phyloP scores from a whole-genome alignment of 768 basidiomycete species.

The Lactarius hatsudake region DNA sequence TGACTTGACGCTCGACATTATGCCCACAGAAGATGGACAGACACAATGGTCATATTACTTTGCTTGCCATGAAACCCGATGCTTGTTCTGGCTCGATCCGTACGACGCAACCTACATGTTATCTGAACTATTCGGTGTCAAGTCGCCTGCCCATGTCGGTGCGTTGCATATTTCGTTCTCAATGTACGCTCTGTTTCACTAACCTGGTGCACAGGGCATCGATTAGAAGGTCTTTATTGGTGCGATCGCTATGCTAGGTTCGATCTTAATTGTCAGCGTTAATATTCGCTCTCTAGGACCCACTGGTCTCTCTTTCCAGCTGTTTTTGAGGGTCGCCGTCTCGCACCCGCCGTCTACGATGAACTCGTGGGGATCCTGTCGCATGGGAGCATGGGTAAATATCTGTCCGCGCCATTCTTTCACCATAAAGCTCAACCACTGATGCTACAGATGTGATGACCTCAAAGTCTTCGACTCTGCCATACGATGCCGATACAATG shows the following conservation, averaged over 20 bases:
- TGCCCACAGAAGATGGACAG: conserved; percentile 36
- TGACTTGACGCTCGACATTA: conserved; percentile 23
- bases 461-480: conserved; percentile 18
- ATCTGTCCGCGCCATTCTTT: not conserved
- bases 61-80: conserved; percentile 44
- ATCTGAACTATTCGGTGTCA: conserved; percentile 23
- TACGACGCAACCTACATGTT: conserved; percentile 39
- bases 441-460: conserved; percentile 15
- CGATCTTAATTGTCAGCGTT: conserved; percentile 3
- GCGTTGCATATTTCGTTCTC: not conserved
- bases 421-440: not conserved
- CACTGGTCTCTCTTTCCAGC: conserved; percentile 33
- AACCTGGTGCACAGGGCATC: conserved; percentile 23
- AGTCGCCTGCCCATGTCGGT: conserved; percentile 22
- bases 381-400: conserved; percentile 40
- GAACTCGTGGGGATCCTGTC: conserved; percentile 39
- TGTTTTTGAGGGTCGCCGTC: conserved; percentile 11
- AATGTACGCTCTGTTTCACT: not conserved
- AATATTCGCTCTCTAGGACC: conserved; percentile 24
- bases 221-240: conserved; percentile 31
- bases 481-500: conserved; percentile 18
- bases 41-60: conserved; percentile 45
- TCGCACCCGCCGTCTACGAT: conserved; percentile 28
- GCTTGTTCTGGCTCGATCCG: conserved; percentile 53
- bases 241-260: not conserved